A percentile compares a stretch with the other conserved stretches of the same genome.
Conservation (phyloP, 2,329 filamentous ascomycete genomes). For the Sporothrix mexicana region DNA sequence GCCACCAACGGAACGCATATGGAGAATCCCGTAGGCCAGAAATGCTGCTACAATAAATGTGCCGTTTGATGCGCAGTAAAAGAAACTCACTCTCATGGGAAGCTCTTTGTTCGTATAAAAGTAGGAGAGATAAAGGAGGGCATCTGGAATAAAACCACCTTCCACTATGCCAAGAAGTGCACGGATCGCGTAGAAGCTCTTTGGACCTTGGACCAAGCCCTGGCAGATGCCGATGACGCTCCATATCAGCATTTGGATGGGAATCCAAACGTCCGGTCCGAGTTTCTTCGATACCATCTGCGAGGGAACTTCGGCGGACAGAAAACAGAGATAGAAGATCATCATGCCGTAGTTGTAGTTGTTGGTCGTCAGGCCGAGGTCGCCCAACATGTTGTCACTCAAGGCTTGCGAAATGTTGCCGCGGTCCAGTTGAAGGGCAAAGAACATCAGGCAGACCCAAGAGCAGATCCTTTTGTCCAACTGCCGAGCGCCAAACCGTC, state of each 20-base stretch:
- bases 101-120: conserved; percentile 45
- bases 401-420: conserved; percentile 47
- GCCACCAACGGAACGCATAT: conserved; percentile 41
- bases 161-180: conserved; percentile 10
- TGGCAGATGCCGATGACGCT: conserved; percentile 43
- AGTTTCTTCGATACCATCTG: conserved; percentile 63
- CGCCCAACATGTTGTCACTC: conserved; percentile 44
- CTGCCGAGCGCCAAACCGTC: not conserved
- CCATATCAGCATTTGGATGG: conserved; percentile 45
- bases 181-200: conserved; percentile 41
- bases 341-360: conserved; percentile 61
- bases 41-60: conserved; percentile 45
- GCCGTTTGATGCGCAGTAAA: conserved; percentile 43
- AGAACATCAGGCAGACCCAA: conserved; percentile 43
- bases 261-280: conserved; percentile 45
- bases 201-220: conserved; percentile 41
- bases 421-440: conserved; percentile 46
- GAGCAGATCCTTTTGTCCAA: conserved; percentile 13
- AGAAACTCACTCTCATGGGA: conserved; percentile 44
- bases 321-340: conserved; percentile 59
- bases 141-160: conserved; percentile 44
- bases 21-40: conserved; percentile 45
- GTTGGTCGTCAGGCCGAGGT: conserved; percentile 45
- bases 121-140: conserved; percentile 45
- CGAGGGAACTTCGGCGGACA: conserved; percentile 64